Evolutionary conservation across 2,329 filamentous ascomycete species (phyloP).

Genomic region (Alternaria metachromatica): DNA sequence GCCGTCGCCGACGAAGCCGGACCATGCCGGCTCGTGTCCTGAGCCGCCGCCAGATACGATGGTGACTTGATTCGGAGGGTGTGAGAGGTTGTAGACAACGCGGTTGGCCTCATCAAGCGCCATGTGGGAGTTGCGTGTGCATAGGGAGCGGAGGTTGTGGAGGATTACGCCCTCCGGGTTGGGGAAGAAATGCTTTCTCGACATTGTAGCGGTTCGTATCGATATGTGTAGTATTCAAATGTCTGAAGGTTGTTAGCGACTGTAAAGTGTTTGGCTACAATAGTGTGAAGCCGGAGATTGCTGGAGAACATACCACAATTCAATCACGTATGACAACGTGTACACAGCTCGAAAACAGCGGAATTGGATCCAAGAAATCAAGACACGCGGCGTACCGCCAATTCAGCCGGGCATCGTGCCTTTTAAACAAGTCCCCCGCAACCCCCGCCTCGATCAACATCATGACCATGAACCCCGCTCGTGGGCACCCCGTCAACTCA

Average conservation of each 20-base stretch:
- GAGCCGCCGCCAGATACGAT: conserved; percentile 57
- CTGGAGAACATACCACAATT: background rate
- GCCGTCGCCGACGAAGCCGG: conserved; percentile 57
- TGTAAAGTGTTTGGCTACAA: background rate
- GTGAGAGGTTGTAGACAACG: conserved; percentile 56
- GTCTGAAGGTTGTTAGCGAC: background rate
- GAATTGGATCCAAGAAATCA: background rate
- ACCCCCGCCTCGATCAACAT: conserved; percentile 30
- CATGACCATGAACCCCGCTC: conserved; percentile 13
- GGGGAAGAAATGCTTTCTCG: conserved; percentile 62
- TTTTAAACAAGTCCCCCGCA: conserved; percentile 34
- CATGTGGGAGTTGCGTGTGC: conserved; percentile 53
- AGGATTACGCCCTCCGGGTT: conserved; percentile 59
- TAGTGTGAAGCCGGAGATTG: background rate
- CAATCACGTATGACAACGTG: background rate
- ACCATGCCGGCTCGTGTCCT: conserved; percentile 59
- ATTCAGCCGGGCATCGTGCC: conserved; percentile 17
- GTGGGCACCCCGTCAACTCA: background rate
- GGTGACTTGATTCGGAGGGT: conserved; percentile 52
- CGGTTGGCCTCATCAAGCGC: conserved; percentile 56
- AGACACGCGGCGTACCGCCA: background rate
- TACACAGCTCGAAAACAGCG: background rate
- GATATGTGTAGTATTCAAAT: background rate
- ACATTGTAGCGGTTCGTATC: conserved; percentile 49
- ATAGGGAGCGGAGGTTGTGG: conserved; percentile 56